Evolutionary conservation across 2,329 filamentous ascomycete genomes (phyloP).

Genomic region (Rutstroemia sp.): DNA sequence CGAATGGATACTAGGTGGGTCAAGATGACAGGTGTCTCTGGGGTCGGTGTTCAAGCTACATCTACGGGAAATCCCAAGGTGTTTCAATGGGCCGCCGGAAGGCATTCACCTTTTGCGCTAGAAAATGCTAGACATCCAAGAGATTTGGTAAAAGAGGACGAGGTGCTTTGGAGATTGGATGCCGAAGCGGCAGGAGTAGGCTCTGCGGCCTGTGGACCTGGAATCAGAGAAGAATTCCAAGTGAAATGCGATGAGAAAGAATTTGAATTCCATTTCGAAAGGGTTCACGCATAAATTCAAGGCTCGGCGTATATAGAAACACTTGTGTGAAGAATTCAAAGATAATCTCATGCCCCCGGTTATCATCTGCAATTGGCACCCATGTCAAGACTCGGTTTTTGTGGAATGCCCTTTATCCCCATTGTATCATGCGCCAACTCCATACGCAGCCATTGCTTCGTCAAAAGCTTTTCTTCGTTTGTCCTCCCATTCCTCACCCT

Average conservation of each 20-base stretch:
- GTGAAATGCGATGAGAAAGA: slow-evolving; percentile 7
- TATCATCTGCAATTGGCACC: background rate
- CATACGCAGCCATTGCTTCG: background rate
- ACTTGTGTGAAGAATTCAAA: background rate
- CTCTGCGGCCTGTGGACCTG: slow-evolving; percentile 38
- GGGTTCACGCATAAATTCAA: background rate
- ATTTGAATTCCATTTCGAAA: slow-evolving; percentile 8
- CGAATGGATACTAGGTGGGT: slow-evolving; percentile 8
- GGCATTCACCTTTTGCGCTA: slow-evolving; percentile 45
- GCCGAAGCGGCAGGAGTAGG: slow-evolving; percentile 40
- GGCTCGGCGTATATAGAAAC: background rate
- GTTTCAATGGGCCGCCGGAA: slow-evolving; percentile 34
- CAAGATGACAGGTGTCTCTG: background rate
- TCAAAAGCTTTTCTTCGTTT: background rate
- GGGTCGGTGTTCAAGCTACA: background rate
- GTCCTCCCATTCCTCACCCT: background rate
- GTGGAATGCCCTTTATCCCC: too few species aligned
- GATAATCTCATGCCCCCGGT: background rate
- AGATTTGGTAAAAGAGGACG: slow-evolving; percentile 46
- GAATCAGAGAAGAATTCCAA: slow-evolving; percentile 8
- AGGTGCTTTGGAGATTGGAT: slow-evolving; percentile 36
- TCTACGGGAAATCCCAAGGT: slow-evolving; percentile 24
- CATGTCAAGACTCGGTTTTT: background rate
- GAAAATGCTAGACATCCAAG: slow-evolving; percentile 54
- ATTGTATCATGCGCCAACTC: background rate